Evolutionary conservation across 164 flowering plant species (phyloP), one percentile per base, ranked within the genome.

Genomic region (Euptelea pleiosperma): DNA sequence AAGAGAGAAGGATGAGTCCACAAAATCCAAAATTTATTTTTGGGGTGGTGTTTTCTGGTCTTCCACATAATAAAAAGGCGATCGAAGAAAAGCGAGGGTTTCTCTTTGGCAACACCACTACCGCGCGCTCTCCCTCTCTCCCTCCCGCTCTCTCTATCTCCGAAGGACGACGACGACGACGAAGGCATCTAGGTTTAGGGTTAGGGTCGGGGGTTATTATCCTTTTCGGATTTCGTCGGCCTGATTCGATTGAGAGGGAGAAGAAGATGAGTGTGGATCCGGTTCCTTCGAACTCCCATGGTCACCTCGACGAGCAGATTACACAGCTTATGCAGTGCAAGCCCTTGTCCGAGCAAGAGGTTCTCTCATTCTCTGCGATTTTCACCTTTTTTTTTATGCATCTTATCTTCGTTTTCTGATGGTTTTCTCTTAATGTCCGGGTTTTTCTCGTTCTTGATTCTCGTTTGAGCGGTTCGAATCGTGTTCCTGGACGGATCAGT

Each of bases 261-360:
- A 36, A 22, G 58, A 63, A 64, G 47, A 76, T 69, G 77, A 79
- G 73, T 60, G 66, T 75, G 74, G 89, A 82, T 68, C 75, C 79
- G 64, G 77, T 65, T 21, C 57, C 74, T 60, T 61, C 80, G 36
- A 74, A 72, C 70, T 67, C 80, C 22, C 72, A 79, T 71, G 84
- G 80, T 10, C 72, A 76, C 61, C 77, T 85, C 28, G 89, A 87
- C 50, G 82, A 81, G 73, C 73, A 85, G 75, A 87, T 85, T 73
- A 53, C 73, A 5, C 89, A 82, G 85, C 91, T 87, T 22, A 79
- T 85, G 95, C 87, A 85, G 79, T 87, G 95, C 85, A 85, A 85
- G 57, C 95, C 95, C 61, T 75, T 85, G 58, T 77, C 84, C 15
- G 91, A 87, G 53, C 87, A 67, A 70, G 91, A 87, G 86, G 89